These are phyloP conservation scores for Schizophyllum commune DNA, from an alignment of 1,284 basidiomycete genomes.

Conservation along the genomic window DNA sequence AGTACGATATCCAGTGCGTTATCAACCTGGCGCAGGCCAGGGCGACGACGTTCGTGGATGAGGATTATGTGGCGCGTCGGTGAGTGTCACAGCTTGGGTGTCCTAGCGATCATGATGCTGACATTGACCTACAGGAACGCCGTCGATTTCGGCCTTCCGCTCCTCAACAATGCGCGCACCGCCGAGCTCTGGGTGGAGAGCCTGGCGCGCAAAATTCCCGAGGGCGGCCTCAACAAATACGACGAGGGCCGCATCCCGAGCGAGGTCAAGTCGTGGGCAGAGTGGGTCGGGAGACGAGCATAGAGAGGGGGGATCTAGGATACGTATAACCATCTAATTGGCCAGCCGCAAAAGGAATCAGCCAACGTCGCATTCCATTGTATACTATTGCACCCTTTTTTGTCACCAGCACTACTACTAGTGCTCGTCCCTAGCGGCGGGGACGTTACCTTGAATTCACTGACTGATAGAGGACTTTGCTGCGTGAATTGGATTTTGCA, in stretches of 20 bases:
- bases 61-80: conserved; percentile 94
- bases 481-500: not conserved
- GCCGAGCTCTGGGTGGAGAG: conserved; percentile 91
- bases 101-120: too few species aligned
- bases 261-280: conserved; percentile 88
- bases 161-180: conserved; percentile 88
- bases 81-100: too few species aligned
- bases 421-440: not conserved
- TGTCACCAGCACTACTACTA: not conserved
- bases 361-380: not conserved
- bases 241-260: conserved; percentile 87
- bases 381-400: not conserved
- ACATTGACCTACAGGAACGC: conserved; percentile 66
- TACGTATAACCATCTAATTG: not conserved
- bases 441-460: not conserved
- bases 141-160: conserved; percentile 85
- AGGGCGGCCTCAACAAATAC: conserved; percentile 78
- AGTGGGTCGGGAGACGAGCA: conserved; percentile 71
- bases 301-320: conserved; percentile 22
- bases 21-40: conserved; percentile 88
- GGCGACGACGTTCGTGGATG: conserved; percentile 75
- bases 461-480: not conserved
- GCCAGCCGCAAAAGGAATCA: conserved; percentile 10
- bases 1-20: conserved; percentile 93
- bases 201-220: conserved; percentile 81